phyloP scores from a whole-genome alignment of 352 stramenopile genomes.

The Globisporangium paddicum region DNA sequence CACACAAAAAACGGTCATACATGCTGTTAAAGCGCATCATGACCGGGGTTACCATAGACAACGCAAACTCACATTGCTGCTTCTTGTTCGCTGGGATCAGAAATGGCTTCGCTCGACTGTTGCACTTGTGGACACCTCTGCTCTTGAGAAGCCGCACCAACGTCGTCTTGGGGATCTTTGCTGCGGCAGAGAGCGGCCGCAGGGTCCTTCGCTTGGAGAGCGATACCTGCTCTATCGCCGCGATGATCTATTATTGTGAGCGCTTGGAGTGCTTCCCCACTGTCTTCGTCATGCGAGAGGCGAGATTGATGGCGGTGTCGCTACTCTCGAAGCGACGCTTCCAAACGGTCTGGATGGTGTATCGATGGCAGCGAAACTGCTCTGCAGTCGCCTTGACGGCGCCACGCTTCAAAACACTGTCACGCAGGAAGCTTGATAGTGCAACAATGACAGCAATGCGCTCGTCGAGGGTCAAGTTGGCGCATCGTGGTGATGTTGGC shows the following conservation, averaged over 20 bases:
- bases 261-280: background rate
- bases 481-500: background rate
- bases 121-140: background rate
- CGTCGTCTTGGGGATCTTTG: background rate
- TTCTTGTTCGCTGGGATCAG: background rate
- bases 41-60: background rate
- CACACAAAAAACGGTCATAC: background rate
- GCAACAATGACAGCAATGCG: background rate
- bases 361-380: background rate
- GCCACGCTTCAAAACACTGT: background rate
- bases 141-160: background rate
- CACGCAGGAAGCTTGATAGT: background rate
- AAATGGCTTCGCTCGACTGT: background rate
- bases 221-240: background rate
- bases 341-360: background rate
- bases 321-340: background rate
- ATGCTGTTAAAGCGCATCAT: background rate
- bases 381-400: background rate
- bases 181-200: background rate
- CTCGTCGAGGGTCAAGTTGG: background rate
- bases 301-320: background rate
- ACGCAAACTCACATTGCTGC: background rate
- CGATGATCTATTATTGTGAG: background rate
- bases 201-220: background rate
- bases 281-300: background rate